Base-by-base conservation (phyloP, 1,284 basidiomycete genomes). In the Exobasidium rhododendri region DNA sequence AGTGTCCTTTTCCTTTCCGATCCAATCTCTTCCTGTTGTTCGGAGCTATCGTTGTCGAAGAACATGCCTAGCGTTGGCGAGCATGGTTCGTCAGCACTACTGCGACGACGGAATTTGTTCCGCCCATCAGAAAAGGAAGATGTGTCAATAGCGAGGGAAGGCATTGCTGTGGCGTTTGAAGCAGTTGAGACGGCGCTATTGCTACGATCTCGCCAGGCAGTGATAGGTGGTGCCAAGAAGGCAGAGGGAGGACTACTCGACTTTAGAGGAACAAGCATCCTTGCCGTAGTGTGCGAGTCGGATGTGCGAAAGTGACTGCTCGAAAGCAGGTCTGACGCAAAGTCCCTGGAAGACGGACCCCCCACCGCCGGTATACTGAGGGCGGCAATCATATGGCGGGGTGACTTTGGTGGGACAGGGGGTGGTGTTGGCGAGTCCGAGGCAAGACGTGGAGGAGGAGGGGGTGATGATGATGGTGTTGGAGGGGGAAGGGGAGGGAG, bases 311-410 rank as follows among this genome's bases (percentile, higher is more conserved):
- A n/a, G 43, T 44, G 14, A 22, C 43, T 44, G 43, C 43, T 44
- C 43, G 14, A 14, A 22, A 44, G 14, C n/a, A n/a, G n/a, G n/a
- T n/a, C n/a, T n/a, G n/a, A n/a, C n/a, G n/a, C n/a, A n/a, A n/a
- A n/a, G n/a, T n/a, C n/a, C n/a, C n/a, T n/a, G n/a, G n/a, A n/a
- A n/a, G n/a, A n/a, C n/a, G n/a, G n/a, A n/a, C n/a, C n/a, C n/a
- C n/a, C n/a, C n/a, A n/a, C n/a, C n/a, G n/a, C n/a, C n/a, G n/a
- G n/a, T n/a, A n/a, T n/a, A n/a, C n/a, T n/a, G n/a, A n/a, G n/a
- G n/a, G n/a, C n/a, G n/a, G n/a, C n/a, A n/a, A n/a, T 24, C 47
- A 50, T 24, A 31, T 50, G 47, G 20, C 47, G 47, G 22, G 47
- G 47, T 31, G 47, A 50, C 29, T 50, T 50, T 24, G 47, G 47